Conservation (phyloP, 2,329 filamentous ascomycete species). For the Pseudocercospora pini-densiflorae region DNA sequence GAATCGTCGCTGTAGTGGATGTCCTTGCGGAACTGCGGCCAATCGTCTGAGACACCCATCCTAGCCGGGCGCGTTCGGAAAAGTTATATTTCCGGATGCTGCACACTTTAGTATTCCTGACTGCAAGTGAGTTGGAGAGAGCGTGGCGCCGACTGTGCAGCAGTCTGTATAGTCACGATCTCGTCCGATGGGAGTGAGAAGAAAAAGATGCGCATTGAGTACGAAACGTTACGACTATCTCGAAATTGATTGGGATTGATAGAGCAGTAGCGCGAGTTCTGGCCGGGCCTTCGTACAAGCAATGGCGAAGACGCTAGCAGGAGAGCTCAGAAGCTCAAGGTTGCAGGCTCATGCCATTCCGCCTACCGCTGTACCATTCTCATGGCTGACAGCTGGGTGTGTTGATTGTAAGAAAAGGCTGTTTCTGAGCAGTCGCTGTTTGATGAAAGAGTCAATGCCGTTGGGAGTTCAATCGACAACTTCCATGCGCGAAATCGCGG, state of each 20-base stretch:
- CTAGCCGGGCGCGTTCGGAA: not conserved
- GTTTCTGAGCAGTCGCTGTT: not conserved
- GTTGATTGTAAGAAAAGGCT: not conserved
- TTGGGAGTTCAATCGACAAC: not conserved
- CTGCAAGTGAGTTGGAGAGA: not conserved
- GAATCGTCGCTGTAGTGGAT: conserved; percentile 38
- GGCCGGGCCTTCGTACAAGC: not conserved
- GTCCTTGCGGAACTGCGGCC: conserved; percentile 32
- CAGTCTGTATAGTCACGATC: too few relatives aligned
- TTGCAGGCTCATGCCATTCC: not conserved
- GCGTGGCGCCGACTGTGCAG: not conserved
- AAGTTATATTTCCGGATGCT: not conserved
- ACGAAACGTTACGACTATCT: not conserved
- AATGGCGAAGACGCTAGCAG: not conserved
- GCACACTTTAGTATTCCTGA: not conserved
- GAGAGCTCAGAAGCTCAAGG: not conserved
- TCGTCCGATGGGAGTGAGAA: too few relatives aligned
- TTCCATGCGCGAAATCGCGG: not conserved
- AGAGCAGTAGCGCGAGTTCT: not conserved
- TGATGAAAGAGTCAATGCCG: not conserved
- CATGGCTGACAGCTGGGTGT: not conserved
- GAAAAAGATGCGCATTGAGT: too few relatives aligned
- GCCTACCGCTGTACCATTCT: not conserved
- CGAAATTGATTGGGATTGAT: not conserved
- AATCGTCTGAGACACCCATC: conserved; percentile 29